A percentile compares a stretch with the other conserved stretches of the same genome.
These are phyloP conservation scores for Achaetomiella virescens DNA, from an alignment of 495 filamentous ascomycete genomes.

Conservation along the genomic window DNA sequence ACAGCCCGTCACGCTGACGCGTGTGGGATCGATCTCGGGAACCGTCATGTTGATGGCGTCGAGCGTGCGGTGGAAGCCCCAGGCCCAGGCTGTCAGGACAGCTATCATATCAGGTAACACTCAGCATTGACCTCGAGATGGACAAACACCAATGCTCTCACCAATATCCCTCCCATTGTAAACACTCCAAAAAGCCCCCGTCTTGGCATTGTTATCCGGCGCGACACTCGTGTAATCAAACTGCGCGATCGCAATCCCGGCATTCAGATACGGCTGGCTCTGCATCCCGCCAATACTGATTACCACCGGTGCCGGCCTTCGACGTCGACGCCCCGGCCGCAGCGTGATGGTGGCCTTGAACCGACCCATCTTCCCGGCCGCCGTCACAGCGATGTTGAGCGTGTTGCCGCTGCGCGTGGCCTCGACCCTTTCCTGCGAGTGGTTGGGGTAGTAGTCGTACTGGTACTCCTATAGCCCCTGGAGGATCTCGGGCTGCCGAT, in stretches of 20 bases:
- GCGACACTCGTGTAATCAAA: slow-evolving; percentile 47
- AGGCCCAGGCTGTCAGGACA: slow-evolving; percentile 47
- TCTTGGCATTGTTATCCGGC: slow-evolving; percentile 46
- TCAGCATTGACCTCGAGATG: no score
- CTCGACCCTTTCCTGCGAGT: slow-evolving; percentile 44
- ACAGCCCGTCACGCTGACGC: slow-evolving; percentile 48
- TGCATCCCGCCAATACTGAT: slow-evolving; percentile 52
- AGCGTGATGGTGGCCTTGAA: slow-evolving; percentile 42
- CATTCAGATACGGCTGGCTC: slow-evolving; percentile 44
- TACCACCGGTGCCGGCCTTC: slow-evolving; percentile 43
- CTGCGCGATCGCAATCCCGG: slow-evolving; percentile 46
- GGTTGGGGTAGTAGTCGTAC: slow-evolving; percentile 51
- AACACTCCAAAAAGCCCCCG: slow-evolving; percentile 46
- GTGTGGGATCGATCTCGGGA: slow-evolving; percentile 42
- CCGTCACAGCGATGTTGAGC: slow-evolving; percentile 42
- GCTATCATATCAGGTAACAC: no score
- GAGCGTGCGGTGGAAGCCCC: slow-evolving; percentile 49
- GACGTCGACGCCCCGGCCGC: slow-evolving; percentile 34
- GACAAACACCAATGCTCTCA: slow-evolving; percentile 21
- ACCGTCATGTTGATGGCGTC: slow-evolving; percentile 46
- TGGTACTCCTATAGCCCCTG: slow-evolving; percentile 50
- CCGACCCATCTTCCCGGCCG: slow-evolving; percentile 39
- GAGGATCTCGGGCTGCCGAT: slow-evolving; percentile 48
- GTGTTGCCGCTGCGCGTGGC: slow-evolving; percentile 45
- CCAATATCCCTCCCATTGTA: slow-evolving; percentile 50